These are phyloP conservation scores for Excoecaria agallocha DNA, from an alignment of 345 rosid genomes.

Conservation along the genomic window DNA sequence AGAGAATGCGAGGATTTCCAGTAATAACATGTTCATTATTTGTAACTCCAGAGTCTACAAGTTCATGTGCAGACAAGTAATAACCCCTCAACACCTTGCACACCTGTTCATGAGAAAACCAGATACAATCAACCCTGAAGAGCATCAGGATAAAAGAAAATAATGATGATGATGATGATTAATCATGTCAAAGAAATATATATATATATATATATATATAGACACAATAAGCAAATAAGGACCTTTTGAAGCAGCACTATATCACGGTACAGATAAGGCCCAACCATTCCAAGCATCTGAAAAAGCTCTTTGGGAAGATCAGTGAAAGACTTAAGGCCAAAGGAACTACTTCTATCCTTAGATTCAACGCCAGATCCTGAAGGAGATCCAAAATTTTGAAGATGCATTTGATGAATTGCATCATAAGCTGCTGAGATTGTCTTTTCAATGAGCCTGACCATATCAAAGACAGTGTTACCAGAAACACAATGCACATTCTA, in stretches of 20 bases:
- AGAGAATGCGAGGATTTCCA: constrained; percentile 59
- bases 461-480: constrained; percentile 1
- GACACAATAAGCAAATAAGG: constrained; percentile 6
- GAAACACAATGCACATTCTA: neutral
- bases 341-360: constrained; percentile 39
- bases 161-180: neutral
- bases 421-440: constrained; percentile 57
- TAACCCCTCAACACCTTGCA: constrained; percentile 85
- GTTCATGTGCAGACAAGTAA: constrained; percentile 71
- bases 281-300: constrained; percentile 87
- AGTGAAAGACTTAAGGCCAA: constrained; percentile 35
- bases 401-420: constrained; percentile 55
- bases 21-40: constrained; percentile 37
- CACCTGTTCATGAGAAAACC: constrained; percentile 52
- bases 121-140: neutral
- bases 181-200: neutral
- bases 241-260: constrained; percentile 94
- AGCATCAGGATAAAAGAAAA: neutral
- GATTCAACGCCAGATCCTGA: constrained; percentile 38
- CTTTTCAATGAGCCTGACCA: constrained; percentile 78
- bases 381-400: constrained; percentile 43
- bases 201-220: too few relatives aligned
- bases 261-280: constrained; percentile 87
- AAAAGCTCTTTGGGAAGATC: constrained; percentile 85
- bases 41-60: constrained; percentile 41